Conservation (phyloP, 1,139 yeast genomes). For the Zygosaccharomyces pseudobailii region DNA sequence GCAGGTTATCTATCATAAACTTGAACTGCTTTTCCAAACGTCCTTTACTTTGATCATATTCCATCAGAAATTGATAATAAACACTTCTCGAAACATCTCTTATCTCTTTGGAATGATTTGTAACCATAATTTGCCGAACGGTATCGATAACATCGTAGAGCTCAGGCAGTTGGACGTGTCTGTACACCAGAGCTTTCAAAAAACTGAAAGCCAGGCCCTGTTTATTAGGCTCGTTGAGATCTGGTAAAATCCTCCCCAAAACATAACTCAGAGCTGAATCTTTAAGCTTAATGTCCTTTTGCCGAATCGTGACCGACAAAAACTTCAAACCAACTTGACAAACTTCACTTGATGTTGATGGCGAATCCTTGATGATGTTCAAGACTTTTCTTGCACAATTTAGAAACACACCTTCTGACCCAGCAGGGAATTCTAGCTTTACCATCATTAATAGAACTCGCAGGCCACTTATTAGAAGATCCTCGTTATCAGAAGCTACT, state of each 20-base stretch:
- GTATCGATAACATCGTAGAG: conserved; percentile 84
- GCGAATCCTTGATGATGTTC: conserved; percentile 65
- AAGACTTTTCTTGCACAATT: conserved; percentile 60
- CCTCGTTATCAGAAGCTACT: conserved; percentile 64
- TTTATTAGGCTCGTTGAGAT: conserved; percentile 81
- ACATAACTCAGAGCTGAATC: conserved; percentile 72
- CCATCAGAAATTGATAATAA: conserved; percentile 83
- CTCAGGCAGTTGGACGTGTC: conserved; percentile 77
- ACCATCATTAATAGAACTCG: conserved; percentile 58
- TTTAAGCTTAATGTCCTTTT: conserved; percentile 62
- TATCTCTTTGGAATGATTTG: conserved; percentile 78
- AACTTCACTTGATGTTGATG: conserved; percentile 71
- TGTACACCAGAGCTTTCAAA: conserved; percentile 66
- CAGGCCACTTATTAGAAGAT: conserved; percentile 64
- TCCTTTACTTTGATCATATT: conserved; percentile 89
- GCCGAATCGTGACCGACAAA: conserved; percentile 67
- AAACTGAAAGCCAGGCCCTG: conserved; percentile 88
- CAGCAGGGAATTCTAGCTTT: conserved; percentile 58
- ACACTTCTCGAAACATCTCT: conserved; percentile 83
- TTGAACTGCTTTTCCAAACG: conserved; percentile 79
- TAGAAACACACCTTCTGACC: conserved; percentile 49
- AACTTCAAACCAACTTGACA: conserved; percentile 78
- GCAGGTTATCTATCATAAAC: conserved; percentile 74
- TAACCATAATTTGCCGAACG: conserved; percentile 81
- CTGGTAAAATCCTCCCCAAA: conserved; percentile 75